Conservation (phyloP, 2,329 filamentous ascomycete genomes). For the Alternaria sp. region DNA sequence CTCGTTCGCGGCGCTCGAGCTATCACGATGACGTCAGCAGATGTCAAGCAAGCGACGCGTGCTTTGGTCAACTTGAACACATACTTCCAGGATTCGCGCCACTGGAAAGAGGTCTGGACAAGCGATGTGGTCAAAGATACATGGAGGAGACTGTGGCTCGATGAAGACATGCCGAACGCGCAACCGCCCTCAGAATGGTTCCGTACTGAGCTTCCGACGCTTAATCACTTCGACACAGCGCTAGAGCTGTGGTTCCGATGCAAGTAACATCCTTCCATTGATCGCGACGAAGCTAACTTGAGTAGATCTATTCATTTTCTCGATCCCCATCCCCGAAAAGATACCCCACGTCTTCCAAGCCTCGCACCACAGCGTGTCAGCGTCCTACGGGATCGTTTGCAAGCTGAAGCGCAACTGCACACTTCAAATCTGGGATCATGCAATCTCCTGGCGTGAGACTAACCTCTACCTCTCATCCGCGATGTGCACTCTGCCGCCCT, state of each 20-base stretch:
- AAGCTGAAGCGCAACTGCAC: conserved; percentile 66
- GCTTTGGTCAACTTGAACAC: conserved; percentile 52
- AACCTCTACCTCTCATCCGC: conserved; percentile 50
- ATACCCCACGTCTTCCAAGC: conserved; percentile 67
- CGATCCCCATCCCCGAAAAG: conserved; percentile 62
- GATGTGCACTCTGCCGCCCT: conserved; percentile 50
- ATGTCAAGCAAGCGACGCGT: conserved; percentile 51
- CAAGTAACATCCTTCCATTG: conserved; percentile 13
- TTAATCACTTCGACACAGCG: conserved; percentile 55
- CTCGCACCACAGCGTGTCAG: conserved; percentile 67
- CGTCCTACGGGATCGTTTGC: conserved; percentile 66
- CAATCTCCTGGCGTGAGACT: conserved; percentile 66
- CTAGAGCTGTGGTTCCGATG: conserved; percentile 56
- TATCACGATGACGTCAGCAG: conserved; percentile 45
- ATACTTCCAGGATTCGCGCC: conserved; percentile 53
- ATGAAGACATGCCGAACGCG: conserved; percentile 52
- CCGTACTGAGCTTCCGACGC: conserved; percentile 53
- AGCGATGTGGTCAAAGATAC: conserved; percentile 55
- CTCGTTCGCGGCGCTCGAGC: conserved; percentile 50
- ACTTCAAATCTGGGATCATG: conserved; percentile 69
- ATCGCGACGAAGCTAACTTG: conserved; percentile 15
- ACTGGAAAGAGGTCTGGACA: conserved; percentile 57
- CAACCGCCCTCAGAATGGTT: conserved; percentile 54
- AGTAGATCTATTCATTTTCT: conserved; percentile 61
- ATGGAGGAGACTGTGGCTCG: conserved; percentile 56